A percentile compares a stretch with the other conserved stretches of the same genome.
Conservation (phyloP, 192 early-diverging fungal species). For the Backusella tarrabulga region DNA sequence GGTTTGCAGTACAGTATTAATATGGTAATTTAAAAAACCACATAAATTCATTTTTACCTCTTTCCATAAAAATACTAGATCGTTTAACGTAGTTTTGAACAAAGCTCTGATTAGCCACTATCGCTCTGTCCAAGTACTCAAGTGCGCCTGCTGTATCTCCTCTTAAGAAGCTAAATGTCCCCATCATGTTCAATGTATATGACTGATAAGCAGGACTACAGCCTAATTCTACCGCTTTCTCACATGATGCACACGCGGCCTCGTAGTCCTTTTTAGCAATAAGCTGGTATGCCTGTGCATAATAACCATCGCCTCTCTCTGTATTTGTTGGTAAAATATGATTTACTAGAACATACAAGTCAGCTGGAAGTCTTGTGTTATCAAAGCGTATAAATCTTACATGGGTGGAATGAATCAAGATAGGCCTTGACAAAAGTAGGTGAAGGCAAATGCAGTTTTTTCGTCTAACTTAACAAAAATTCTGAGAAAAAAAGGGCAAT, state of each 20-base stretch:
- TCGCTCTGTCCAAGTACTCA: conserved; percentile 74
- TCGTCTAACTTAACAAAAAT: conserved; percentile 29
- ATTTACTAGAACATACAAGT: neutral
- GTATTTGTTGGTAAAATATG: conserved; percentile 18
- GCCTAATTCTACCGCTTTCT: conserved; percentile 64
- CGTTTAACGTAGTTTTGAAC: conserved; percentile 87
- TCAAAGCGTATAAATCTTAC: conserved; percentile 4
- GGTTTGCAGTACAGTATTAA: neutral
- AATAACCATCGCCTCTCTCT: conserved; percentile 47
- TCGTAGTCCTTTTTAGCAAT: conserved; percentile 56
- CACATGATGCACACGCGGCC: conserved; percentile 57
- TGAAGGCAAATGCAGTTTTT: conserved; percentile 72
- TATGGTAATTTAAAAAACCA: neutral
- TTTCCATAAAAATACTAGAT: conserved; percentile 91
- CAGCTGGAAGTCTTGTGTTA: neutral
- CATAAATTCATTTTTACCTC: conserved; percentile 12
- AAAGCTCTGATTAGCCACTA: conserved; percentile 74
- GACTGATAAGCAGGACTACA: conserved; percentile 49
- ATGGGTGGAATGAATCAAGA: conserved; percentile 86
- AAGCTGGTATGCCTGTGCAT: conserved; percentile 51
- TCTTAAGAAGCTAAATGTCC: conserved; percentile 86
- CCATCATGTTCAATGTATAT: conserved; percentile 80
- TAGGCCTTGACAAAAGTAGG: conserved; percentile 90
- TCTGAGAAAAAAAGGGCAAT: neutral
- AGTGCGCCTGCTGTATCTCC: conserved; percentile 77